These are phyloP conservation scores for Gossypium laxum DNA, from an alignment of 441 rosid genomes.

Conservation along the genomic window DNA sequence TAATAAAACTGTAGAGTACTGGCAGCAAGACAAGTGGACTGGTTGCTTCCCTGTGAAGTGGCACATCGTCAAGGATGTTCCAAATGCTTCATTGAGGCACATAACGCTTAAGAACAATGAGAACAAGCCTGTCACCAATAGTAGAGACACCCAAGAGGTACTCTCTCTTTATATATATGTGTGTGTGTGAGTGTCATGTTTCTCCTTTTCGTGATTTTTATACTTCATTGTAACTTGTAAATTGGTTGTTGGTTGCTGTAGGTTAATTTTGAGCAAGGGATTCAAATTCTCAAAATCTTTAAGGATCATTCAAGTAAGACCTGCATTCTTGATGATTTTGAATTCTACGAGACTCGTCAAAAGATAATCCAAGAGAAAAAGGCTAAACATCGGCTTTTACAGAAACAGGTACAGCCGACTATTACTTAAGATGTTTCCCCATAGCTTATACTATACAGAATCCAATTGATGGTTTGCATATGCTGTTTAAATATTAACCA, in stretches of 20 bases:
- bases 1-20: slow-evolving; percentile 50
- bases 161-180: background rate
- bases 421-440: background rate
- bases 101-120: slow-evolving; percentile 54
- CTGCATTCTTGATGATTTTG: slow-evolving; percentile 85
- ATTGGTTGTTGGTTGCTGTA: slow-evolving; percentile 18
- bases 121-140: slow-evolving; percentile 70
- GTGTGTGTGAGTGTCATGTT: background rate
- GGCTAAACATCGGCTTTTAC: slow-evolving; percentile 52
- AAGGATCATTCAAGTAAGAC: slow-evolving; percentile 59
- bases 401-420: slow-evolving; percentile 42
- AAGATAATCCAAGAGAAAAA: slow-evolving; percentile 69
- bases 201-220: background rate
- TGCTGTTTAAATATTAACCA: background rate
- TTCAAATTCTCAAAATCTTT: slow-evolving; percentile 56
- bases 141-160: slow-evolving; percentile 82
- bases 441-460: background rate
- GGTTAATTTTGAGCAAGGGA: slow-evolving; percentile 66
- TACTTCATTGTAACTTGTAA: slow-evolving; percentile 6
- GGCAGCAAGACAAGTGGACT: slow-evolving; percentile 81
- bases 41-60: slow-evolving; percentile 70
- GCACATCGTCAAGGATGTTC: slow-evolving; percentile 63
- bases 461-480: background rate
- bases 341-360: slow-evolving; percentile 71
- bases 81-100: slow-evolving; percentile 53